Conservation (phyloP, 345 rosid genomes). For the Psidium guajava region DNA sequence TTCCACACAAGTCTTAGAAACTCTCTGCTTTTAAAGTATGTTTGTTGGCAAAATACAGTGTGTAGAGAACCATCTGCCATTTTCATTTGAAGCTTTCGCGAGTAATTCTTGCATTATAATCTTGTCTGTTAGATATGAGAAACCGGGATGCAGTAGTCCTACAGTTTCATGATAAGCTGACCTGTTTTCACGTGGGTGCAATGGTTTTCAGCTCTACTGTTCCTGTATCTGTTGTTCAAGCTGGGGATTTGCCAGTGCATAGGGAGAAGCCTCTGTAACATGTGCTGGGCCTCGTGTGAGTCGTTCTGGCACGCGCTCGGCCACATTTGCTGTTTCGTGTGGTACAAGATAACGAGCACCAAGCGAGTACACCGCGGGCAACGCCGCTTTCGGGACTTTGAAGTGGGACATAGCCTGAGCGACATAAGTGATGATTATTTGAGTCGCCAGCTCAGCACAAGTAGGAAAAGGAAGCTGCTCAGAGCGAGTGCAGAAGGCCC, state of each 20-base stretch:
- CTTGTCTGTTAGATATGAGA: background rate
- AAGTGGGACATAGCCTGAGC: conserved; percentile 12
- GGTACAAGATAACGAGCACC: conserved; percentile 33
- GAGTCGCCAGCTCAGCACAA: background rate
- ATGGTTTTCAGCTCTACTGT: conserved; percentile 38
- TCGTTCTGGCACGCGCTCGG: conserved; percentile 40
- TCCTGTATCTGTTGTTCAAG: conserved; percentile 57
- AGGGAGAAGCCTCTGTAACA: conserved; percentile 52
- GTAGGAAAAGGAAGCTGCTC: conserved; percentile 12
- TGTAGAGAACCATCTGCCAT: background rate
- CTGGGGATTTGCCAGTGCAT: conserved; percentile 66
- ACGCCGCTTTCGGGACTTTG: conserved; percentile 25
- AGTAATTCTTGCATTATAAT: background rate
- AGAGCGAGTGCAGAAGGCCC: background rate
- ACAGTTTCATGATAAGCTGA: background rate
- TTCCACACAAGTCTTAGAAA: background rate
- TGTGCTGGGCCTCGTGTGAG: conserved; percentile 57
- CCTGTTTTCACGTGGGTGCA: background rate
- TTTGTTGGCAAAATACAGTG: background rate
- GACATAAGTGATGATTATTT: conserved; percentile 12
- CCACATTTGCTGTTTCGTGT: conserved; percentile 34
- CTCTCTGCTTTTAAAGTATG: background rate
- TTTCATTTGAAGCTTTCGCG: background rate
- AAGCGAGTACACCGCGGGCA: conserved; percentile 19
- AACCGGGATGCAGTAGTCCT: background rate